Evolutionary conservation across 176 grass and related monocot genomes (phyloP).

Genomic region (Aechmea fasciata): DNA sequence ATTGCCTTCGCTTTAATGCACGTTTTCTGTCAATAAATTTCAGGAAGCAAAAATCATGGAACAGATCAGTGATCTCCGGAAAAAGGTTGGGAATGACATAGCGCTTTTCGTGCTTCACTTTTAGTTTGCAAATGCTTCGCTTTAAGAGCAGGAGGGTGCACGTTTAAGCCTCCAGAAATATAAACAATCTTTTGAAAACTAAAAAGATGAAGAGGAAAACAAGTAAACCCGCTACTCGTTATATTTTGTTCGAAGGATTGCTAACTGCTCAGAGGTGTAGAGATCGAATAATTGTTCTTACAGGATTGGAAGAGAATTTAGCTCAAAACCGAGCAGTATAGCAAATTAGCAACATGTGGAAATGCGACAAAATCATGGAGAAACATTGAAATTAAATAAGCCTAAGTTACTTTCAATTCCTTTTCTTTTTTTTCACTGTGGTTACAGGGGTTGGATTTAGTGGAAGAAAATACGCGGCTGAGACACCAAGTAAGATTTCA

Average conservation of each 20-base stretch:
- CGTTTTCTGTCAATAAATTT: not conserved
- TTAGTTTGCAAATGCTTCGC: no score
- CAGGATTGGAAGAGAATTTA: no score
- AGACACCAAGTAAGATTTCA: constrained; percentile 48
- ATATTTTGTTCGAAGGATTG: no score
- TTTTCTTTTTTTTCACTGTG: constrained; percentile 6
- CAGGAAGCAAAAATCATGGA: constrained; percentile 76
- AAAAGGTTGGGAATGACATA: constrained; percentile 50
- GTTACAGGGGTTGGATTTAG: constrained; percentile 42
- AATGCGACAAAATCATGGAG: not conserved
- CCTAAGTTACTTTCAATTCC: not conserved
- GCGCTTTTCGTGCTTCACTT: no score
- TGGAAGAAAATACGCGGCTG: constrained; percentile 74
- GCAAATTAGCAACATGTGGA: no score
- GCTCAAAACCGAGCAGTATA: no score
- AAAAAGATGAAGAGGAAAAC: not conserved
- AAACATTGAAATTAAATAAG: not conserved
- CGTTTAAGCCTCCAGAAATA: no score
- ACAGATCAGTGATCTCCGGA: constrained; percentile 62
- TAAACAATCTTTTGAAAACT: no score
- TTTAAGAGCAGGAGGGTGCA: no score
- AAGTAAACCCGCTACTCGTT: no score
- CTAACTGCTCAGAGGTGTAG: no score
- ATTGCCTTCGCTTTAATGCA: not conserved
- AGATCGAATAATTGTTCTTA: no score